Evolutionary conservation across 2,329 filamentous ascomycete species (phyloP).

Genomic region (Raffaelea albimanens): DNA sequence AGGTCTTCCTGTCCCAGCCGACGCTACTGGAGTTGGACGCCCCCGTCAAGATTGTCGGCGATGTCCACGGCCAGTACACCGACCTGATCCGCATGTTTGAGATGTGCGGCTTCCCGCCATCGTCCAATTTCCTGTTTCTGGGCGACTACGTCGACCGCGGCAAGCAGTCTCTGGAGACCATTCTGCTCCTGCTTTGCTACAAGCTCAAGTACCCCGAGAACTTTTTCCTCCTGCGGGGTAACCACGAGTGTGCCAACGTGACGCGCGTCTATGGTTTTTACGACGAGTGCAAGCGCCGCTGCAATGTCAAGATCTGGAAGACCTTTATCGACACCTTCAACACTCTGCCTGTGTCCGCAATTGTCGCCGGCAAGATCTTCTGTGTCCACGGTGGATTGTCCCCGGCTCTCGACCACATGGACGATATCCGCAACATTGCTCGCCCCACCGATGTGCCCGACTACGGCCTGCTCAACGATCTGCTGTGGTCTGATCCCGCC

Average conservation of each 20-base stretch:
- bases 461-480: constrained; percentile 87
- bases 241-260: constrained; percentile 95
- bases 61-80: constrained; percentile 94
- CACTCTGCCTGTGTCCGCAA: constrained; percentile 87
- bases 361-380: constrained; percentile 95
- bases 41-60: constrained; percentile 94
- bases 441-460: constrained; percentile 95
- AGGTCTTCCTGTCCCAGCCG: constrained; percentile 84
- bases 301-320: constrained; percentile 97
- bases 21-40: constrained; percentile 85
- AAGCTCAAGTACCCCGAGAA: constrained; percentile 97
- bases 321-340: constrained; percentile 97
- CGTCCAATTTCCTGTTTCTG: constrained; percentile 85
- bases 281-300: constrained; percentile 92
- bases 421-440: constrained; percentile 93
- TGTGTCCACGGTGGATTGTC: constrained; percentile 94
- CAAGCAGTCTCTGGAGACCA: constrained; percentile 93
- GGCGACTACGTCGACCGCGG: constrained; percentile 95
- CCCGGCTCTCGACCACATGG: constrained; percentile 89
- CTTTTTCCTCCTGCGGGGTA: constrained; percentile 89
- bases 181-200: constrained; percentile 85
- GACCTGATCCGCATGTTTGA: constrained; percentile 96
- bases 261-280: constrained; percentile 96
- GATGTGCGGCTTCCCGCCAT: constrained; percentile 94
- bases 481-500: constrained; percentile 94